Conservation (phyloP, 306 rosid species). For the Phaseolus lunatus region DNA sequence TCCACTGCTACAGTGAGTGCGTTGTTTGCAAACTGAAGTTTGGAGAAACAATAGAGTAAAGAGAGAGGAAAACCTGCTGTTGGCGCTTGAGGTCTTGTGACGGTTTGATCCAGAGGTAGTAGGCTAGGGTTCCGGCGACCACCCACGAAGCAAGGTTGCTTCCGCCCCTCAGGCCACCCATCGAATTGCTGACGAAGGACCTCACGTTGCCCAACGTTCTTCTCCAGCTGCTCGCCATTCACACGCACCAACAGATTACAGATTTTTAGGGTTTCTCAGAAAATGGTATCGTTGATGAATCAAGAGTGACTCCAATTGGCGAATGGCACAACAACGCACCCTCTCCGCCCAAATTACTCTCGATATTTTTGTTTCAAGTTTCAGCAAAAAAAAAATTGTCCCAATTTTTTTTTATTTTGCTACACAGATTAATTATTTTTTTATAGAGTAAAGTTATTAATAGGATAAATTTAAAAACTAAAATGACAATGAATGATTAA, state of each 20-base stretch:
- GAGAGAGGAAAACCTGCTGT: constrained; percentile 54
- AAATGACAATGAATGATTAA: no score
- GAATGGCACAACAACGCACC: no score
- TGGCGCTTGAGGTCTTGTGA: constrained; percentile 83
- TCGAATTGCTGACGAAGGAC: constrained; percentile 74
- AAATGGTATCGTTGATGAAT: no score
- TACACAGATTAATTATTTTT: no score
- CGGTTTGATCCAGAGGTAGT: constrained; percentile 95
- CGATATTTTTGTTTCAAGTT: no score
- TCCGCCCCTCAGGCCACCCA: constrained; percentile 88
- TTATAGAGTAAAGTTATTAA: no score
- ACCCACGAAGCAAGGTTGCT: constrained; percentile 89
- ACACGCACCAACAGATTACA: not conserved
- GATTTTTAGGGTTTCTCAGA: not conserved
- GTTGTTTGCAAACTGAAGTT: not conserved
- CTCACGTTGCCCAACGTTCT: constrained; percentile 78
- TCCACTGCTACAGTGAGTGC: not conserved
- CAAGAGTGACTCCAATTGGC: no score
- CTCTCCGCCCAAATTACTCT: no score
- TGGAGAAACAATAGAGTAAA: not conserved
- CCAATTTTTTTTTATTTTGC: no score
- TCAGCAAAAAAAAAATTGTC: no score
- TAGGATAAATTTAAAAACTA: no score
- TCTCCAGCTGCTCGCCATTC: constrained; percentile 75
- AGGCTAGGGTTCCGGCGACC: constrained; percentile 94